Evolutionary conservation across 2,329 filamentous ascomycete genomes (phyloP), one percentile per base, ranked within the genome.

Genomic region (Byssochlamys sp.): DNA sequence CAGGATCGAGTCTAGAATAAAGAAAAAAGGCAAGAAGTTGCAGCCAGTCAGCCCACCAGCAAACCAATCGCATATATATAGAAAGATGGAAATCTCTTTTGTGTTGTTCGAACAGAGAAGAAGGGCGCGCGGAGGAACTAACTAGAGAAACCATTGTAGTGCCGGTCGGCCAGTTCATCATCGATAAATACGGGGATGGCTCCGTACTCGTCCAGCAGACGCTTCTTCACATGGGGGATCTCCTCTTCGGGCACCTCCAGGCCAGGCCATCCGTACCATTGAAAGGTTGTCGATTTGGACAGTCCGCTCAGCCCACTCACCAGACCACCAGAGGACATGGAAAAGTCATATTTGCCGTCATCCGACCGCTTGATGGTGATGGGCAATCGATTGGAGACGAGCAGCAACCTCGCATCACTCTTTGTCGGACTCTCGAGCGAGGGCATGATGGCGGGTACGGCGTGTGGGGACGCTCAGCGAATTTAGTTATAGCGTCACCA

Each of bases 111-210:
- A 9, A 45, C n/a, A 14, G 4, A 19, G n/a, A 19, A 45, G 9
- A 4, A 39, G 14, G 14, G 11, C 7, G 39, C 19, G 49, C 6
- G 27, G 48, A 54, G 39, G 12, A 52, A 69, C 88, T 73, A 77
- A 95, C 90, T 97, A 39, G 91, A 92, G 73, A 97, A 97, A 53
- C 94, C 94, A 70, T 99, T 99, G 80, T 99, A 97, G 75, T 97
- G 94, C 61, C 87, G 84, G 73, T 97, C 94, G 55, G 91, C 91
- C 60, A 97, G 82, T 65, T 97, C 91, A 67, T 96, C 90, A 60
- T 91, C 88, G 68, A 97, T 85, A 72, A 96, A 96, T 56, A 99
- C 88, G 1, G 94, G 92, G 48, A 95, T 84, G 6, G 92, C 91
- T 65, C 88, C 86, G 74, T 95, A 91, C 67, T 96, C 88, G 25